Base-by-base conservation (phyloP, 148 eudicot genomes). In the Camellia granthamiana region DNA sequence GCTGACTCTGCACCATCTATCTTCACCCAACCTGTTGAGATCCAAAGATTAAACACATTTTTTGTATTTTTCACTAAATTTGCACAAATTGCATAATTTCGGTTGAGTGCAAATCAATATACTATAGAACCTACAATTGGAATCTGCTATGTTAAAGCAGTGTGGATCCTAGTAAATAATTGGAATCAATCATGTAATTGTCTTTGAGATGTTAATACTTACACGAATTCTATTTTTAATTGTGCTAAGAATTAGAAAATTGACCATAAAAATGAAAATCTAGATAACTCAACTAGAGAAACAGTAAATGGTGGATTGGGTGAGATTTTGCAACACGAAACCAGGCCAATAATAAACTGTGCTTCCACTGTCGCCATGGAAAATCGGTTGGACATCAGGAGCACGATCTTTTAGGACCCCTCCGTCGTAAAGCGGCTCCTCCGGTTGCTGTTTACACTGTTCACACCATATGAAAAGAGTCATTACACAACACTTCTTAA, bases 11-110 rank as follows among this genome's bases (percentile, higher is more conserved):
- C 82, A 67, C 86, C 92, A 46, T 72, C 62, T 82, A 90, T 87
- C 78, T 68, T 89, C 41, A 95, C 78, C 98, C 98, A 93, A 85
- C 86, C 98, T 95, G 85, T 83, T 78, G 30, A 41, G 38, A 23
- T n/a, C 64, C 41, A 61, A n/a, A 47, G 14, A 21, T 52, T 14
- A 46, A 14, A 43, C 56, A 38, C 23, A 16, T 30, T 30, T 30
- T 30, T 42, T 8, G 4, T 42, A 1, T 38, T 74, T 73, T 49
- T 30, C 41, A 38, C 2, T 6, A 55, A 9, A 23, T 52, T 74
- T 13, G 10, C 15, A 23, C 9, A 74, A 74, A 12, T 16, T 30
- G 46, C 51, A 21, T 69, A 4, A 46, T 43, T 69, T 67, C 71
- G 14, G 46, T 52, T 13, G 60, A 41, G 6, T 10, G 4, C 21